These are phyloP conservation scores for Dictyostelium intermedium DNA, from an alignment of 78 protist genomes.

Conservation along the genomic window DNA sequence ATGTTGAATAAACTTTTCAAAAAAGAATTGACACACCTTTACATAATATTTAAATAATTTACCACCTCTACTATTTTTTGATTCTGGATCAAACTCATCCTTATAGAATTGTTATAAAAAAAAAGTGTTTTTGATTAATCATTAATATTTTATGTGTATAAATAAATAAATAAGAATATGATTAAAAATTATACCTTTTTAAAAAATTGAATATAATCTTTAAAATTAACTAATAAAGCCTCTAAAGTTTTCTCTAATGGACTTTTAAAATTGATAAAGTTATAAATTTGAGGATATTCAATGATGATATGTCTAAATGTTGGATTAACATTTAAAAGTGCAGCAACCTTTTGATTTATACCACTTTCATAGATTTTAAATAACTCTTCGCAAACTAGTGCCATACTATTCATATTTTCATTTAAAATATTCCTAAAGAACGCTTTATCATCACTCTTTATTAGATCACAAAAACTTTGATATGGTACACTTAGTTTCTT, in stretches of 20 bases:
- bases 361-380: neutral
- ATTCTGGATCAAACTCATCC: neutral
- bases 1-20: neutral
- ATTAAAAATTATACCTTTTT: neutral
- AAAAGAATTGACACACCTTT: neutral
- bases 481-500: neutral
- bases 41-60: neutral
- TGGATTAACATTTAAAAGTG: neutral
- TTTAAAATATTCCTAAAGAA: neutral
- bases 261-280: neutral
- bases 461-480: neutral
- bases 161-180: too few species aligned
- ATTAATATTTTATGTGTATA: too few species aligned
- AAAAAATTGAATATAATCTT: neutral
- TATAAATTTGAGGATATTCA: neutral
- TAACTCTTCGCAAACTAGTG: neutral
- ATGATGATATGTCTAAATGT: neutral
- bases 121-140: too few species aligned
- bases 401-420: neutral
- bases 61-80: neutral
- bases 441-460: neutral
- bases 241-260: neutral
- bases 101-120: neutral
- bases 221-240: neutral
- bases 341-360: neutral